Percentiles rank a stretch among this genome's conserved stretches.
phyloP scores from a whole-genome alignment of 345 rosid genomes.

The Populus pruinosa region DNA sequence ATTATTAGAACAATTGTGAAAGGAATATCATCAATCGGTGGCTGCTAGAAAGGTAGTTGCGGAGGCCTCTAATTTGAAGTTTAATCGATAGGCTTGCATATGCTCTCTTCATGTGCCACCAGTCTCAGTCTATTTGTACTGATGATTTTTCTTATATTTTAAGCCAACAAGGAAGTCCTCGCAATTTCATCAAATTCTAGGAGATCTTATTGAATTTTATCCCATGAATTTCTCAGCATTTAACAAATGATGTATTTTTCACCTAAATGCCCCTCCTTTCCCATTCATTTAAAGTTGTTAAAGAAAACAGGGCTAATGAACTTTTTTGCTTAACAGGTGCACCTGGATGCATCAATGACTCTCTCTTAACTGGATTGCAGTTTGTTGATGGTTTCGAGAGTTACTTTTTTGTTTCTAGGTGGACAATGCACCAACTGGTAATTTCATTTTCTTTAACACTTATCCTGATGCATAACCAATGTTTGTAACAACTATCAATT shows the following conservation, averaged over 20 bases:
- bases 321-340: constrained; percentile 55
- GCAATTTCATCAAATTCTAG: not conserved
- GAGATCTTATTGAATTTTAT: not conserved
- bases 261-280: not conserved
- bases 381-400: constrained; percentile 86
- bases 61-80: not conserved
- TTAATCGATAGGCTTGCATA: not conserved
- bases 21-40: no score
- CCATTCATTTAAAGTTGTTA: not conserved
- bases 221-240: not conserved
- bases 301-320: constrained; percentile 1
- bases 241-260: not conserved
- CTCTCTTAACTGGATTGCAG: constrained; percentile 86
- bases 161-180: no score
- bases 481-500: no score
- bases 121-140: no score
- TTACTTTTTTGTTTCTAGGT: constrained; percentile 78
- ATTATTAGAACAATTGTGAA: no score
- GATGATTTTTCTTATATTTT: no score
- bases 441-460: constrained; percentile 19
- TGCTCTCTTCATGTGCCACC: not conserved
- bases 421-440: constrained; percentile 98
- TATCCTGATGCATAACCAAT: not conserved
- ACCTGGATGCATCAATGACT: constrained; percentile 83
- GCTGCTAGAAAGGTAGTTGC: not conserved